These are phyloP conservation scores for Balakata baccata DNA, from an alignment of 345 rosid species.

Conservation along the genomic window DNA sequence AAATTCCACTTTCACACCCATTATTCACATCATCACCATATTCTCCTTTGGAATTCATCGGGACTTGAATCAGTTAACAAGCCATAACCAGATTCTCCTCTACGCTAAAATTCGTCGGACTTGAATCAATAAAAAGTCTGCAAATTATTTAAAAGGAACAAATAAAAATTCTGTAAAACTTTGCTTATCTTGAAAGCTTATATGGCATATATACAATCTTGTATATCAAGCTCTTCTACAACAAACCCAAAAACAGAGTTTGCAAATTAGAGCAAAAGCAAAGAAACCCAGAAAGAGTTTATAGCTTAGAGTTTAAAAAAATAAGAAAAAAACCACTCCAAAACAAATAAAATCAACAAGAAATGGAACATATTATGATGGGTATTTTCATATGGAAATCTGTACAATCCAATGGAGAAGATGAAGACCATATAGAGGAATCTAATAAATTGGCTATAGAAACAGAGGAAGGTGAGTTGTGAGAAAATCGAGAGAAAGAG, in stretches of 20 bases:
- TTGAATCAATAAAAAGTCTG: constrained; percentile 23
- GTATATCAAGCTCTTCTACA: constrained; percentile 27
- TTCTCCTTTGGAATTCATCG: no score
- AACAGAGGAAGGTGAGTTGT: constrained; percentile 37
- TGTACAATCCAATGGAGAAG: constrained; percentile 57
- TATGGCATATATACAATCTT: constrained; percentile 29
- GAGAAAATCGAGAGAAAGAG: constrained; percentile 12
- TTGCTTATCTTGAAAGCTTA: constrained; percentile 31
- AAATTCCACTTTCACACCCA: no score
- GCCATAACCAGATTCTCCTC: no score
- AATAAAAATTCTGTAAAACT: constrained; percentile 11
- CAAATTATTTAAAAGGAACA: neutral
- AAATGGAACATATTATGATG: constrained; percentile 25
- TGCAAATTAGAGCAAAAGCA: constrained; percentile 38
- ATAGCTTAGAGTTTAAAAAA: constrained; percentile 20
- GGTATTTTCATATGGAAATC: constrained; percentile 49
- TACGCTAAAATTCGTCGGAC: no score
- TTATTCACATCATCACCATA: no score
- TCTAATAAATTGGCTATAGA: constrained; percentile 63
- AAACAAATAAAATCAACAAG: constrained; percentile 25
- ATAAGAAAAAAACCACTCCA: constrained; percentile 8
- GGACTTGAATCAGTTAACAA: no score
- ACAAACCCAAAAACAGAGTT: constrained; percentile 40
- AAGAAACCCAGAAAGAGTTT: constrained; percentile 39
- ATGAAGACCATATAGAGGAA: constrained; percentile 49